phyloP scores from a whole-genome alignment of 2,329 filamentous ascomycete species.

The Fusarium coffeatum region DNA sequence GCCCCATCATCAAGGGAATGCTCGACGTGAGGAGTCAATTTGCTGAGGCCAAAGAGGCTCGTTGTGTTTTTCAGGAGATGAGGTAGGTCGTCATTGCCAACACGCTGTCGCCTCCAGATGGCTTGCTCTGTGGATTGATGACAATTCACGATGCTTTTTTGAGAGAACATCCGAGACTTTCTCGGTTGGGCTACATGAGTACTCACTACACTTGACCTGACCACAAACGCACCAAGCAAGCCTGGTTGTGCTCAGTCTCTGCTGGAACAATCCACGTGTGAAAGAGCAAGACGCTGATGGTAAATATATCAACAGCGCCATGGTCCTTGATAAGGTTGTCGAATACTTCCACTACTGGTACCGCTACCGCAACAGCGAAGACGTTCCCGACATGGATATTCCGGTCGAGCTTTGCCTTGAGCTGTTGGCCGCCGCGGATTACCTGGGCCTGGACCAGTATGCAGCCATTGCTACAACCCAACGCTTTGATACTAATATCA shows the following conservation, averaged over 20 bases:
- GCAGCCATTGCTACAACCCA: constrained; percentile 40
- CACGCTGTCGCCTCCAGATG: constrained; percentile 22
- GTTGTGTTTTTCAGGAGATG: constrained; percentile 77
- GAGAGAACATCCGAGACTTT: constrained; percentile 56
- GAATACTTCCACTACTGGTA: constrained; percentile 89
- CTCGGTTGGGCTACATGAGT: constrained; percentile 61
- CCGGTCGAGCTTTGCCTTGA: constrained; percentile 83
- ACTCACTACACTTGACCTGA: constrained; percentile 75
- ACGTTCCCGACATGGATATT: constrained; percentile 84
- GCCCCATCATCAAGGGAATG: constrained; percentile 79
- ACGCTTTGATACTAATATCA: constrained; percentile 47
- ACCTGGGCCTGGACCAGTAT: constrained; percentile 73
- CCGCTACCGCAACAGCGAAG: constrained; percentile 74
- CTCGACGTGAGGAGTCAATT: constrained; percentile 77
- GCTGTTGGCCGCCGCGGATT: constrained; percentile 81
- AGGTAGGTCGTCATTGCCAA: constrained; percentile 62
- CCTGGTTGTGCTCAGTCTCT: constrained; percentile 24
- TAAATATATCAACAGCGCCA: constrained; percentile 63
- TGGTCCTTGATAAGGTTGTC: constrained; percentile 82
- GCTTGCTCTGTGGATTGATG: constrained; percentile 50
- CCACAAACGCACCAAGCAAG: constrained; percentile 36
- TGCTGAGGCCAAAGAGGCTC: constrained; percentile 70
- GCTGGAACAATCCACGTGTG: constrained; percentile 19
- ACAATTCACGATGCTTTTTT: constrained; percentile 58
- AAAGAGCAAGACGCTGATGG: constrained; percentile 42